Evolutionary conservation across 2,329 filamentous ascomycete species (phyloP), one percentile per base, ranked within the genome.

Genomic region (Aspergillus terreus): DNA sequence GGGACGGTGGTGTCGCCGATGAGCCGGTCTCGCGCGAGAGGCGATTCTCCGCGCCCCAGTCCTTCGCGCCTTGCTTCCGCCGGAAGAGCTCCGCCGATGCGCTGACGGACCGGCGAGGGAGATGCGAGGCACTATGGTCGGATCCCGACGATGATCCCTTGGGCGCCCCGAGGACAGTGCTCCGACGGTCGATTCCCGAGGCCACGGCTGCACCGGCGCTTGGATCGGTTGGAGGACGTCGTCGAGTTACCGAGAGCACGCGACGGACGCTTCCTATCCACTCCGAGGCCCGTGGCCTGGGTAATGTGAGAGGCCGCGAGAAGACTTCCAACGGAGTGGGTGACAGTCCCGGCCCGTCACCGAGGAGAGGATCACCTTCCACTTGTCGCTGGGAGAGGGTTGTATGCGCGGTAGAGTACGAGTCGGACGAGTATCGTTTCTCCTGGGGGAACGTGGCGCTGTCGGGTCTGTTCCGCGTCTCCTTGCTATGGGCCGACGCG

Each of bases 181-280:
- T 61, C 33, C 58, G 53, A 23, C 60, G 59, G 23, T 69, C 61
- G 32, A 67, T 56, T n/a, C 66, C 62, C 6, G 66, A 70, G 3
- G 63, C 64, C 1, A 58, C 44, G 2, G 56, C 54, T 0, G 60
- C 23, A 12, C 19, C 59, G 6, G 56, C 52, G 23, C 50, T 55
- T 11, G 54, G 38, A 12, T 63, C 59, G 23, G 50, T 47, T 45
- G 56, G 56, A 41, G 62, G 59, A 48, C 58, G 59, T 60, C 59
- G 63, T 61, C 57, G 69, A 51, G 70, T 67, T 44, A 71, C 66
- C 4, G 78, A 78, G 38, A 89, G 82, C 10, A 85, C 85, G 35
- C 85, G 79, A 15, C 82, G 78, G 17, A 91, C 68, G 44, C 83
- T 88, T 19, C 86, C 86, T 10, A 91, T 73, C 84, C 86, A 89